These are phyloP conservation scores for Vigna hirtella DNA, from an alignment of 306 rosid species.

Conservation along the genomic window DNA sequence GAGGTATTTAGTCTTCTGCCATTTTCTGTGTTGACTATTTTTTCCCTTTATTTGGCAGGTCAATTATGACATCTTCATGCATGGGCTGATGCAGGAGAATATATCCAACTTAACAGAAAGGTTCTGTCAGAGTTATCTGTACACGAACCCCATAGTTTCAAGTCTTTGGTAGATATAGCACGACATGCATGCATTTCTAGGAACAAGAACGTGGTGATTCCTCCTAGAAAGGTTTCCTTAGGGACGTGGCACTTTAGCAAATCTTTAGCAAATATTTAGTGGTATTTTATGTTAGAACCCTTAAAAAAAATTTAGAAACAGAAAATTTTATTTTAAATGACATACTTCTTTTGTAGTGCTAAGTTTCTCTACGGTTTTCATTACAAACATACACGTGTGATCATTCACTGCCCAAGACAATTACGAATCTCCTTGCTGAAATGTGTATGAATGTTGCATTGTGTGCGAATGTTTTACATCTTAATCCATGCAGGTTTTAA, in stretches of 20 bases:
- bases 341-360: neutral
- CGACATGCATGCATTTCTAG: conserved; percentile 77
- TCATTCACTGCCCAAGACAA: neutral
- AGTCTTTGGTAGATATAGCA: conserved; percentile 61
- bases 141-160: too few species aligned
- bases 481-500: neutral
- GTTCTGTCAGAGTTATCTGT: too few species aligned
- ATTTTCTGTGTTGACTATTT: too few species aligned
- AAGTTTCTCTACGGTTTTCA: neutral
- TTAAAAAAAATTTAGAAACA: conserved; percentile 13
- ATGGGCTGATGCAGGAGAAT: too few species aligned
- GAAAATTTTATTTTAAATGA: neutral
- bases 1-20: too few species aligned
- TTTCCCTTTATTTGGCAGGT: too few species aligned
- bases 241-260: conserved; percentile 35
- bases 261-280: conserved; percentile 32
- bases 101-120: too few species aligned
- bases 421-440: neutral
- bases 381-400: neutral
- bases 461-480: neutral
- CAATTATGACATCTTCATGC: too few species aligned
- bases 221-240: conserved; percentile 71
- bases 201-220: conserved; percentile 71
- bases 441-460: neutral
- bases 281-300: neutral